Base-by-base conservation (phyloP, 2,329 filamentous ascomycete species). In the Basipetospora chlamydospora region DNA sequence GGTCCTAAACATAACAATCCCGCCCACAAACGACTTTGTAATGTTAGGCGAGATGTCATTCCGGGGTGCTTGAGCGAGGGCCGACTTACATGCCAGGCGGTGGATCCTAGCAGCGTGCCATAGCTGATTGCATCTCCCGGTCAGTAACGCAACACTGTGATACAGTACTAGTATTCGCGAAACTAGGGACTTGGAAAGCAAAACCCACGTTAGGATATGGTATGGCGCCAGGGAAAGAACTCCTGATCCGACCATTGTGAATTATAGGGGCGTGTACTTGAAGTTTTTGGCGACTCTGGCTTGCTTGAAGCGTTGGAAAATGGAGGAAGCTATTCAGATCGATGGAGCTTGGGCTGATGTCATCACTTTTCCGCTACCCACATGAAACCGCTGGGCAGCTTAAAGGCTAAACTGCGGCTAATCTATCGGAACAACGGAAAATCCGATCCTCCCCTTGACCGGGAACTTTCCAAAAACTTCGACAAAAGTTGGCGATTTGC, bases 41-140 rank as follows among this genome's bases (percentile, higher is more conserved):
- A 18, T 46, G 8, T n/a, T n/a, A n/a, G n/a, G 2, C 6, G 16
- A 29, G 13, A 8, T 17, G 35, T 46, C 31, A 49, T 43, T 15
- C 12, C 30, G 7, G 29, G 34, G 22, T n/a, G 15, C 23, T 13
- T 26, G 11, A 28, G 32, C 13, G n/a, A 28, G 18, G n/a, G n/a
- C n/a, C n/a, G 7, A 38, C 43, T 26, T 58, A 80, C 78, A 55
- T 96, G 85, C 59, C 86, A 96, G 55, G 94, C 69, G 26, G 85
- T 81, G 20, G 80, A 79, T 44, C 90, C 90, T 11, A 96, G 66
- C 34, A 96, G 71, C 15, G 84, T 86, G 45, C 85, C 86, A 60
- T 92, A 94, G 53, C 84, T 90, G 46, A 32, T 12, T 35, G 32
- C n/a, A 30, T 12, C 18, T 33, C 18, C 23, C 16, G 23, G 30